Evolutionary conservation across 1,284 basidiomycete genomes (phyloP).

Genomic region (Heterobasidion occidentale): DNA sequence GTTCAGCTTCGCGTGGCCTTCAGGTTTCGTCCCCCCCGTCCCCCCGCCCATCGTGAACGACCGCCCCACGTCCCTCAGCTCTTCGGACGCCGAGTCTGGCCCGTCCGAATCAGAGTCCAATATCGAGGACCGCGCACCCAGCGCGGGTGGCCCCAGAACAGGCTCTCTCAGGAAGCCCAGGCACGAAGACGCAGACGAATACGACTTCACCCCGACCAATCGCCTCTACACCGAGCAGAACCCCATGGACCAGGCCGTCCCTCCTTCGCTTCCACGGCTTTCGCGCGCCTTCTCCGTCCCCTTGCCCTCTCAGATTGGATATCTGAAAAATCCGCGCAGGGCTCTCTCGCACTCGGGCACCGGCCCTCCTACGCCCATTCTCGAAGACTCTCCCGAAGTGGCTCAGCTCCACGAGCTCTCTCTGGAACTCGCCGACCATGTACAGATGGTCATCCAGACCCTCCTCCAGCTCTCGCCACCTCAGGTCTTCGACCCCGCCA

Average conservation of each 20-base stretch:
- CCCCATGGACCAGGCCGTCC: constrained; percentile 22
- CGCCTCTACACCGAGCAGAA: constrained; percentile 24
- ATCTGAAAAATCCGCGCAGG: constrained; percentile 58
- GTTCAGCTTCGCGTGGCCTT: constrained; percentile 43
- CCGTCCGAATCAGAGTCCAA: constrained; percentile 33
- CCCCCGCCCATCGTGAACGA: constrained; percentile 27
- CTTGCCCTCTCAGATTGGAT: constrained; percentile 57
- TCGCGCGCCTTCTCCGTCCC: constrained; percentile 70
- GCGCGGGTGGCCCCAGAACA: constrained; percentile 1
- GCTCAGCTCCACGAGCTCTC: constrained; percentile 57
- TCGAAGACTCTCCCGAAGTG: constrained; percentile 21
- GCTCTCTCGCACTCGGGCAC: constrained; percentile 10
- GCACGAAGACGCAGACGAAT: constrained; percentile 19
- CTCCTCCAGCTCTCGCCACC: constrained; percentile 82
- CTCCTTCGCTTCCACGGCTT: constrained; percentile 36
- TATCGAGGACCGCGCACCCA: constrained; percentile 2
- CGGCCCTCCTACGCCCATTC: constrained; percentile 9
- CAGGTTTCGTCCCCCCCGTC: constrained; percentile 28
- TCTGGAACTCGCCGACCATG: constrained; percentile 79
- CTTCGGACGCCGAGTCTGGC: constrained; percentile 43
- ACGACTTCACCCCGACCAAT: constrained; percentile 27
- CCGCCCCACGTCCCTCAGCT: constrained; percentile 27
- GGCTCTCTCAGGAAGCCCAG: constrained; percentile 4
- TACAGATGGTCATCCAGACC: constrained; percentile 84
- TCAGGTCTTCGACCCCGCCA: constrained; percentile 85